Evolutionary conservation across 1,284 basidiomycete species (phyloP).

Genomic region (Ceratobasidium sp.): DNA sequence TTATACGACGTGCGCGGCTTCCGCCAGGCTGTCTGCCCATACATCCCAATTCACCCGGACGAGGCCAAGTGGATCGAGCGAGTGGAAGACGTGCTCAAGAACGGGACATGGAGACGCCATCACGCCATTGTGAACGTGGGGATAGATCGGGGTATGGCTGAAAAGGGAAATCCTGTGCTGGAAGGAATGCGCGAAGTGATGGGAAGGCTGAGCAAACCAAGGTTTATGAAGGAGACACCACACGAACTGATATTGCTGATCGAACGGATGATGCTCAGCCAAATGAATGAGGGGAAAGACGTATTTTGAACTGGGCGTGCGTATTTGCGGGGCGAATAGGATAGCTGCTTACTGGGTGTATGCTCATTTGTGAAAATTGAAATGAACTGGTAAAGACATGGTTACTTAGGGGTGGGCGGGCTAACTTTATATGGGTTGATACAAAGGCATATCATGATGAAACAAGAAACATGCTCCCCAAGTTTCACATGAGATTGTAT

Average conservation of each 20-base stretch:
- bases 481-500: too few species aligned
- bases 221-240: constrained; percentile 26
- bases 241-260: constrained; percentile 18
- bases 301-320: background rate
- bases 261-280: constrained; percentile 2
- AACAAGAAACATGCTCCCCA: too few species aligned
- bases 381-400: background rate
- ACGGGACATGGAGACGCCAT: constrained; percentile 8
- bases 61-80: constrained; percentile 35
- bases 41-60: constrained; percentile 26
- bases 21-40: constrained; percentile 28
- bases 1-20: constrained; percentile 29
- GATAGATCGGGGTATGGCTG: background rate
- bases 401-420: too few species aligned
- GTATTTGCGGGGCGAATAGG: background rate
- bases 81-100: constrained; percentile 31
- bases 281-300: constrained; percentile 32
- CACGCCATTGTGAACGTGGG: background rate
- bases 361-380: background rate
- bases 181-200: background rate
- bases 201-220: background rate
- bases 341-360: background rate
- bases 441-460: too few species aligned
- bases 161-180: background rate
- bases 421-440: too few species aligned